A percentile compares a stretch with the other conserved stretches of the same genome.
Conservation (phyloP, 176 grass and related monocot species). For the Bolboschoenus planiculmis region DNA sequence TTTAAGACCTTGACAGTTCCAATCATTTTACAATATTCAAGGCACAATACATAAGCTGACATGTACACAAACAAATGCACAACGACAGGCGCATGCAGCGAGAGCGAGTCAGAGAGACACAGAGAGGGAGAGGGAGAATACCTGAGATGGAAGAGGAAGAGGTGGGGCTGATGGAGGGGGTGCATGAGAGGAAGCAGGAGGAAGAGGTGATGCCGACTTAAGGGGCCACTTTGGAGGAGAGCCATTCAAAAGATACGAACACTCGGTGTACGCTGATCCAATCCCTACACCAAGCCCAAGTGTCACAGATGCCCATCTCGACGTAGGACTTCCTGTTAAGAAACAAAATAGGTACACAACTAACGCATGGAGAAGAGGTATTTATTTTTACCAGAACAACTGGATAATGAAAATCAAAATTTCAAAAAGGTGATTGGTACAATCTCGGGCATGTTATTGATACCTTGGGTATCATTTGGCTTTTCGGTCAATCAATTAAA, state of each 20-base stretch:
- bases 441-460: background rate
- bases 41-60: background rate
- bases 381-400: background rate
- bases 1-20: background rate
- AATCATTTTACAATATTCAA: background rate
- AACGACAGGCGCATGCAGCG: background rate
- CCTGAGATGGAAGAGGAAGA: constrained; percentile 35
- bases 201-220: constrained; percentile 28
- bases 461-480: background rate
- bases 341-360: background rate
- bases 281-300: constrained; percentile 84
- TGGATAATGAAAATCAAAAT: background rate
- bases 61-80: background rate
- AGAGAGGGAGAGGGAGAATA: constrained; percentile 26
- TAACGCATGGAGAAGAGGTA: background rate
- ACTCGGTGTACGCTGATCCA: constrained; percentile 84
- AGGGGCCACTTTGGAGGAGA: constrained; percentile 59
- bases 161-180: background rate
- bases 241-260: constrained; percentile 74
- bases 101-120: background rate
- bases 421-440: background rate
- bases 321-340: constrained; percentile 70
- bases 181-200: constrained; percentile 4
- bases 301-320: constrained; percentile 85
- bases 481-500: background rate